These are phyloP conservation scores for Diaporthe destruens DNA, from an alignment of 2,329 filamentous ascomycete species.

Conservation along the genomic window DNA sequence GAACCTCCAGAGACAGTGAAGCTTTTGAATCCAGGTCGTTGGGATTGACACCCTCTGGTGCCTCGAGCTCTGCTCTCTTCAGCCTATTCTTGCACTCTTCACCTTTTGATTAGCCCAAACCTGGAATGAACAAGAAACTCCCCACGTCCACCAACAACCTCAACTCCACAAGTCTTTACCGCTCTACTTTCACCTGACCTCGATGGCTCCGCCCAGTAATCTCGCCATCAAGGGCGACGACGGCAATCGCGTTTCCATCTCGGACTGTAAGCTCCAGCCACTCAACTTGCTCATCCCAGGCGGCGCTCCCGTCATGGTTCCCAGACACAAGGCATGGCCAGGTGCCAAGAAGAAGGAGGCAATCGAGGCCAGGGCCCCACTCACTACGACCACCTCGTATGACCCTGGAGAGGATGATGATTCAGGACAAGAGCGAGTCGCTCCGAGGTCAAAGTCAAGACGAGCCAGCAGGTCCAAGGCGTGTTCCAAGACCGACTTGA, in stretches of 20 bases:
- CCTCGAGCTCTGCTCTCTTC: background rate
- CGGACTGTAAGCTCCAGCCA: slow-evolving; percentile 37
- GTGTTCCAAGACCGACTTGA: slow-evolving; percentile 5
- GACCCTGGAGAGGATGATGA: slow-evolving; percentile 27
- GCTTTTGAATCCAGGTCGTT: too few relatives aligned
- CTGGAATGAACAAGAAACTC: background rate
- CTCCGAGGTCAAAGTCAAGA: slow-evolving; percentile 11
- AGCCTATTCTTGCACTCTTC: background rate
- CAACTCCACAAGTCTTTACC: background rate
- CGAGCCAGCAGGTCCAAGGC: slow-evolving; percentile 24
- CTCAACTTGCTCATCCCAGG: slow-evolving; percentile 40
- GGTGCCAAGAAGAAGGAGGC: slow-evolving; percentile 10
- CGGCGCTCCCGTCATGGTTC: slow-evolving; percentile 36
- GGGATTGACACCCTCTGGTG: too few relatives aligned
- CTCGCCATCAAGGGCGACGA: slow-evolving; percentile 29
- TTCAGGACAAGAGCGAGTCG: background rate
- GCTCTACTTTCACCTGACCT: background rate
- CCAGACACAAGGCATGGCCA: slow-evolving; percentile 36
- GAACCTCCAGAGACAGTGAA: background rate
- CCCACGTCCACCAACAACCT: background rate
- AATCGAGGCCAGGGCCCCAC: background rate
- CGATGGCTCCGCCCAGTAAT: slow-evolving; percentile 17
- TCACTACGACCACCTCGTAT: background rate
- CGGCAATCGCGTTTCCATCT: slow-evolving; percentile 19
- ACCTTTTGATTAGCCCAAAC: background rate